These are phyloP conservation scores for Striga hermonthica DNA, from an alignment of 305 asterid genomes.

Conservation along the genomic window DNA sequence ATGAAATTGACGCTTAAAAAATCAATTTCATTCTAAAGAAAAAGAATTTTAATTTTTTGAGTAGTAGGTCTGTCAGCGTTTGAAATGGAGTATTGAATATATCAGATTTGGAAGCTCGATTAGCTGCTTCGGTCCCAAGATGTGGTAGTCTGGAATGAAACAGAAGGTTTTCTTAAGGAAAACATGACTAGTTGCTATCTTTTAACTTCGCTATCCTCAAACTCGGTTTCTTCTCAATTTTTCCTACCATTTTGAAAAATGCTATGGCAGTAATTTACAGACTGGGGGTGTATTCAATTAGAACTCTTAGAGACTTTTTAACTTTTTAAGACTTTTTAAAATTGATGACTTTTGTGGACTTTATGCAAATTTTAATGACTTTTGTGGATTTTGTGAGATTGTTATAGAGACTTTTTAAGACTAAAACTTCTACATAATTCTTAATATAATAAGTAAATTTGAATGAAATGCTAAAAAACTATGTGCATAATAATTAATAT, in stretches of 20 bases:
- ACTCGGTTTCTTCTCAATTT: not conserved
- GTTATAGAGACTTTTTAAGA: too few relatives aligned
- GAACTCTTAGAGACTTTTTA: too few relatives aligned
- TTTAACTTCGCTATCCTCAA: not conserved
- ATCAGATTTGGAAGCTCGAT: not conserved
- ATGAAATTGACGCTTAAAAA: not conserved
- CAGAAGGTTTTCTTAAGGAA: not conserved
- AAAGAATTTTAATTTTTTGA: not conserved
- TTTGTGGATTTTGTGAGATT: too few relatives aligned
- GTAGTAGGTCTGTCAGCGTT: not conserved
- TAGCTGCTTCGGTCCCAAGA: not conserved
- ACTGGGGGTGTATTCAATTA: not conserved
- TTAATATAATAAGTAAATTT: too few relatives aligned
- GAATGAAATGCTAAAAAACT: too few relatives aligned
- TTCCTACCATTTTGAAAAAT: not conserved
- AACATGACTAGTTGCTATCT: not conserved
- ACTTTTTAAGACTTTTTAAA: too few relatives aligned
- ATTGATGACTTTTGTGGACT: too few relatives aligned
- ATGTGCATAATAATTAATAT: too few relatives aligned
- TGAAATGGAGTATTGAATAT: not conserved
- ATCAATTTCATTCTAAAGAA: not conserved
- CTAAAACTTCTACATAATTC: too few relatives aligned
- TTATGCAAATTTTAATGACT: too few relatives aligned
- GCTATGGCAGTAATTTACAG: not conserved
- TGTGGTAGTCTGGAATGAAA: not conserved